phyloP scores from a whole-genome alignment of 2,329 filamentous ascomycete species.

The Trichophyton benhamiae region DNA sequence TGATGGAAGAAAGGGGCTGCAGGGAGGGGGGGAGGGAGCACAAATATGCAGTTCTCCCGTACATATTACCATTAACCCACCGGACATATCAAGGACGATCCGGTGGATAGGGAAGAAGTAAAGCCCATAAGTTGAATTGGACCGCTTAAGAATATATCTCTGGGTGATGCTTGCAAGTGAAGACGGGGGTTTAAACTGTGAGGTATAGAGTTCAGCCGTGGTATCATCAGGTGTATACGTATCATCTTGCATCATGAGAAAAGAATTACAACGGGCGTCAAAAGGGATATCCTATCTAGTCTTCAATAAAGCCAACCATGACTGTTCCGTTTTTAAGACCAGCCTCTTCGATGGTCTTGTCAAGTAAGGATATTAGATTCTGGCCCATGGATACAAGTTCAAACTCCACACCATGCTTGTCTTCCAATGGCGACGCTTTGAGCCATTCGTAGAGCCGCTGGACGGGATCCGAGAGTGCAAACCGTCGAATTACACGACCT shows the following conservation, averaged over 20 bases:
- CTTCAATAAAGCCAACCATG: slow-evolving; percentile 74
- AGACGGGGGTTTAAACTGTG: neutral
- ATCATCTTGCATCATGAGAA: neutral
- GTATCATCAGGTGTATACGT: neutral
- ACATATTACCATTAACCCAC: neutral
- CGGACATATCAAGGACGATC: too few relatives aligned
- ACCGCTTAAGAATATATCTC: neutral
- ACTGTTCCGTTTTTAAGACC: slow-evolving; percentile 86
- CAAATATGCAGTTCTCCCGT: neutral
- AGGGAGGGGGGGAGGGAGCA: neutral
- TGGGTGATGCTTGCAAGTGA: neutral
- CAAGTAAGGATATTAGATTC: slow-evolving; percentile 66
- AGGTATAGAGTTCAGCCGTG: neutral
- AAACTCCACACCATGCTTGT: slow-evolving; percentile 65
- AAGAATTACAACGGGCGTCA: neutral
- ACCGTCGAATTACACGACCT: slow-evolving; percentile 78
- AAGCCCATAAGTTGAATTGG: neutral
- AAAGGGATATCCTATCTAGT: neutral
- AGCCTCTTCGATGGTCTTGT: slow-evolving; percentile 63
- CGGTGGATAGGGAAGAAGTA: neutral
- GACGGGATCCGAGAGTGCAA: slow-evolving; percentile 63
- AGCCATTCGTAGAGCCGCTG: slow-evolving; percentile 89
- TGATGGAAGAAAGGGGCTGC: neutral
- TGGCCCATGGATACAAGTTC: slow-evolving; percentile 80
- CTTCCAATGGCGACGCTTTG: slow-evolving; percentile 73